phyloP scores from a whole-genome alignment of 139 green algal species.

The Volvox africanus region DNA sequence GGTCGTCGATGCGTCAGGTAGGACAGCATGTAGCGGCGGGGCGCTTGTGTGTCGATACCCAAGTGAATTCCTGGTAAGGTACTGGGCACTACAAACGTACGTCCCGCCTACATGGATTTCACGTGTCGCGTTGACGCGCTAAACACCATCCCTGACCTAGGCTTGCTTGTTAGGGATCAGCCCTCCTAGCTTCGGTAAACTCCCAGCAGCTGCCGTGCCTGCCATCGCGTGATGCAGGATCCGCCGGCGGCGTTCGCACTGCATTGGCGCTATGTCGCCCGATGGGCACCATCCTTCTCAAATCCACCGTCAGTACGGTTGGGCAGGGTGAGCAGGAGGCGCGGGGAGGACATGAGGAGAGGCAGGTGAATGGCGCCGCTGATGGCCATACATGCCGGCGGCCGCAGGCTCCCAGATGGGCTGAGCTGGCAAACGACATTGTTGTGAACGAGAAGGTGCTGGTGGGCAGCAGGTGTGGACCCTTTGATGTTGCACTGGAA shows the following conservation, averaged over 20 bases:
- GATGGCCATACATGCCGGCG: neutral
- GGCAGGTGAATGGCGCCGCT: neutral
- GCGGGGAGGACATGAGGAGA: neutral
- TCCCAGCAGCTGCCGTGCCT: no score
- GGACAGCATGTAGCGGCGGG: neutral
- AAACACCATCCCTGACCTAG: no score
- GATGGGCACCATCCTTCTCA: slow-evolving; percentile 79
- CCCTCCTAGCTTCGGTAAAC: no score
- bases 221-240: slow-evolving; percentile 44
- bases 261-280: slow-evolving; percentile 62
- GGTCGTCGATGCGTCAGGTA: slow-evolving; percentile 71
- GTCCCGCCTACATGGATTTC: no score
- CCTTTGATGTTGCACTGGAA: slow-evolving; percentile 69
- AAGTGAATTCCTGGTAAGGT: no score
- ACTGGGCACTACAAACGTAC: no score
- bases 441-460: slow-evolving; percentile 82
- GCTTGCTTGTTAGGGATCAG: no score
- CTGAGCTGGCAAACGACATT: slow-evolving; percentile 76
- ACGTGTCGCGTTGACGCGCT: no score
- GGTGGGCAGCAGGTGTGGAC: slow-evolving; percentile 66
- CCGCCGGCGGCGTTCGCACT: slow-evolving; percentile 59
- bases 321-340: neutral
- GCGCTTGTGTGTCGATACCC: no score
- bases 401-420: slow-evolving; percentile 48
- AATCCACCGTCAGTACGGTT: slow-evolving; percentile 70